A percentile compares a stretch with the other conserved stretches of the same genome.
Conservation (phyloP, 345 rosid species). For the Erucastrum elatum region DNA sequence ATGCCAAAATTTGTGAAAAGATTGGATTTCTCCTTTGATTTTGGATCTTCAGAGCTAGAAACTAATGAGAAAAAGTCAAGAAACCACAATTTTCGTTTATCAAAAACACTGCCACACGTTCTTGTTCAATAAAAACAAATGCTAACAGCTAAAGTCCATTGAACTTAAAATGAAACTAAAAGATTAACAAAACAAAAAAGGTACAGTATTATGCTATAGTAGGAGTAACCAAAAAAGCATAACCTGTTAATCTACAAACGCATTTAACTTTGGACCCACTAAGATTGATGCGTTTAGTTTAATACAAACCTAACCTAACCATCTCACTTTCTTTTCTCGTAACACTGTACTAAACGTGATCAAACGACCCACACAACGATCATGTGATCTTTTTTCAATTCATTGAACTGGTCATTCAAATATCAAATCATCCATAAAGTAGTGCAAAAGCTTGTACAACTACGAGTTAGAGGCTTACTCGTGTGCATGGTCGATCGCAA, state of each 20-base stretch:
- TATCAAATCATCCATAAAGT: constrained; percentile 19
- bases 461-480: constrained; percentile 1
- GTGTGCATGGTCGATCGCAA: not conserved
- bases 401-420: constrained; percentile 8
- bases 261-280: constrained; percentile 31
- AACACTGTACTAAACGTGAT: constrained; percentile 30
- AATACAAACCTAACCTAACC: constrained; percentile 40
- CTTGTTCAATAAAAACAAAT: constrained; percentile 14
- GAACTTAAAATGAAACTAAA: not conserved
- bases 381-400: constrained; percentile 34
- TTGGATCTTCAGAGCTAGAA: constrained; percentile 26
- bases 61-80: constrained; percentile 31
- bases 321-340: not conserved
- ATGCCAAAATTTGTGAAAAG: not conserved
- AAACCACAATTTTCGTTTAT: constrained; percentile 27
- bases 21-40: constrained; percentile 27
- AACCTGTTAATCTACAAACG: not conserved
- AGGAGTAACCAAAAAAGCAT: not conserved
- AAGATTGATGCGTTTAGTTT: constrained; percentile 7
- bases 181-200: not conserved
- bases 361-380: constrained; percentile 26
- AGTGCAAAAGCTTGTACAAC: constrained; percentile 4
- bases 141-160: constrained; percentile 17
- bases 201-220: not conserved
- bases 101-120: constrained; percentile 43